Evolutionary conservation across 2,329 filamentous ascomycete species (phyloP), one percentile per base, ranked within the genome.

Genomic region (Cladophialophora psammophila): DNA sequence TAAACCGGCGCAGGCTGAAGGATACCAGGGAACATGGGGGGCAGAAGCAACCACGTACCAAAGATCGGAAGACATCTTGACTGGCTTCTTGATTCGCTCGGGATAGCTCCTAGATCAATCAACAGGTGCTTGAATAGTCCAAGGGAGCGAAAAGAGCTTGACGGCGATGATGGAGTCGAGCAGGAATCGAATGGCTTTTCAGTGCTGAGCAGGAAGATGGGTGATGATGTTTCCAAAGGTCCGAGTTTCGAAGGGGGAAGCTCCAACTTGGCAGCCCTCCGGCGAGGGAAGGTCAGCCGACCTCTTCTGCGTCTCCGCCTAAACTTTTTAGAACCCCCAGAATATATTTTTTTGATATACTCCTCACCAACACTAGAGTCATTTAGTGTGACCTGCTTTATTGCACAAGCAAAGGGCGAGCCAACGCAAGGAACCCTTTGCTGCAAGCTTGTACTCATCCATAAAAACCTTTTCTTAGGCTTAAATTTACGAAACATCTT

Each of bases 61-160:
- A 80, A 90, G 87, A 85, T 94, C 91, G 77, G 90, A 84, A 80
- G 88, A 82, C 91, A 95, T 94, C 78, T 83, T 90, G 85, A 75
- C 74, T 72, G 75, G 26, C 36, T 54, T 13, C n/a, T 53, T 53
- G n/a, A 42, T 36, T 61, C 56, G 56, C 45, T 54, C 40, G 50
- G 50, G 52, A 31, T 32, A 18, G 36, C 34, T 59, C 42, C 42
- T 55, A 50, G 13, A 12, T 50, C 45, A 31, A 50, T 13, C 2
- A 20, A 31, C 10, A 32, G 40, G 38, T 31, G 50, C 10, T 35
- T 42, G 9, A 13, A 34, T 20, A 13, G 20, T 38, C 31, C 54
- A 18, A 48, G 42, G n/a, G 66, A 66, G 63, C 58, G 57, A 31
- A 45, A 54, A 53, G 35, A 59, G 56, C n/a, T 42, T 36, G 57